Base-by-base conservation (phyloP, 139 green algal species). In the Picocystis salinarum region DNA sequence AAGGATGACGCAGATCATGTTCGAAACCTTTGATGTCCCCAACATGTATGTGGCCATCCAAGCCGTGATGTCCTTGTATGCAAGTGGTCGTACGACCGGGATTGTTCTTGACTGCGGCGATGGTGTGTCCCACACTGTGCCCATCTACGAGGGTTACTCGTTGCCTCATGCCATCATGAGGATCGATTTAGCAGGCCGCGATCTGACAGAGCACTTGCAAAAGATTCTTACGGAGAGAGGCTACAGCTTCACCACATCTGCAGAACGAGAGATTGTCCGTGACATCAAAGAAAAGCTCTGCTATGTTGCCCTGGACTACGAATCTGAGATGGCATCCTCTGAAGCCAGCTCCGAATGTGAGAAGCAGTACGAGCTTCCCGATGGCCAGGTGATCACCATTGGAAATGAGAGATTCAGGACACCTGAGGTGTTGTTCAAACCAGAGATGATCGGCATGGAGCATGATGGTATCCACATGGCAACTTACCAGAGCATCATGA, bases 1-100 rank as follows among this genome's bases (percentile, higher is more conserved):
- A 45, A 66, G 53, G 41, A 57, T 73, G 63, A 71, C 55, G 10
- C 60, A 70, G 48, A 67, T 70, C 41, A 67, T 73, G 53, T 73
- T 73, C 37, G 63, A 73, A 49, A 67, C 62, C n/a, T 73, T 73
- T 46, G 59, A 71, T 28, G 59, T 66, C 11, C 42, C 61, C 13
- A 44, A 50, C 12, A 52, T 66, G 48, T 71, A 70, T 36, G 47
- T 62, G 26, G 59, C 54, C 28, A 67, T 71, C 27, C 55, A 66
- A 45, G 42, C 61, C 11, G 63, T 67, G 13, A 23, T 67, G 15
- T 62, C 52, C 17, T 54, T 72, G 17, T 70, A 70, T 23, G 62
- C 55, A 23, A 45, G 23, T 26, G 62, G 62, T 15, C 42, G 50
- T 19, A 67, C 50, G 18, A 71, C 54, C 4, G 62, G 62, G 2